phyloP scores from a whole-genome alignment of 2,329 filamentous ascomycete genomes.

The Claviceps monticola region DNA sequence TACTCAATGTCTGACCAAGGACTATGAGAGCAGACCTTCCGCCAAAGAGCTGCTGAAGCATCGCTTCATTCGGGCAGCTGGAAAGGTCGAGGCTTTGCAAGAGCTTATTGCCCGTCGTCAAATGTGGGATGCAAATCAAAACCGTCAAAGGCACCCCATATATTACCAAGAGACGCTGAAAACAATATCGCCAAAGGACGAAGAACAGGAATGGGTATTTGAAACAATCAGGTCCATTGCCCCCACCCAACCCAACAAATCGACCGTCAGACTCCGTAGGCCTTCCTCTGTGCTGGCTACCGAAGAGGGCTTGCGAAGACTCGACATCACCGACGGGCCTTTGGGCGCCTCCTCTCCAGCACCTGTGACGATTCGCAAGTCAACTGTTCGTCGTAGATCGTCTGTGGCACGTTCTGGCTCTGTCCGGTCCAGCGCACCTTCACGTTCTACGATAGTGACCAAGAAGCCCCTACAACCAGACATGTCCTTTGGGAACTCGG shows the following conservation, averaged over 20 bases:
- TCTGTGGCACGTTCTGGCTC: slow-evolving; percentile 25
- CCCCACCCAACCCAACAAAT: slow-evolving; percentile 31
- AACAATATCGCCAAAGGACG: slow-evolving; percentile 49
- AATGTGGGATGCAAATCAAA: slow-evolving; percentile 64
- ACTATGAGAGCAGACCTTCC: slow-evolving; percentile 69
- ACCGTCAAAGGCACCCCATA: slow-evolving; percentile 54
- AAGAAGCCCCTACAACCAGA: slow-evolving; percentile 78
- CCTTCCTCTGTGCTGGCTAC: slow-evolving; percentile 42
- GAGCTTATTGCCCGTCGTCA: slow-evolving; percentile 76
- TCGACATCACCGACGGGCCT: slow-evolving; percentile 48
- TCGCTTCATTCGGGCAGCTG: slow-evolving; percentile 74
- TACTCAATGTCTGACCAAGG: slow-evolving; percentile 79
- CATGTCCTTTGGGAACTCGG: slow-evolving; percentile 85
- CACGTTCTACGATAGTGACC: slow-evolving; percentile 29
- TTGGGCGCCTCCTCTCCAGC: slow-evolving; percentile 42
- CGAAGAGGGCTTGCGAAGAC: slow-evolving; percentile 46
- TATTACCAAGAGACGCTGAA: slow-evolving; percentile 91
- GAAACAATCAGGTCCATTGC: slow-evolving; percentile 73
- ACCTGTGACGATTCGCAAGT: slow-evolving; percentile 42
- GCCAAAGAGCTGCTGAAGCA: slow-evolving; percentile 82
- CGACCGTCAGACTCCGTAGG: slow-evolving; percentile 37
- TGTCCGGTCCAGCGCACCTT: slow-evolving; percentile 26
- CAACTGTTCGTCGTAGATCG: slow-evolving; percentile 38
- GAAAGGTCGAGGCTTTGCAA: slow-evolving; percentile 76
- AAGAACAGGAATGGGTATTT: slow-evolving; percentile 86